These are phyloP conservation scores for Saturnispora mendoncae DNA, from an alignment of 805 yeast species.

Conservation along the genomic window DNA sequence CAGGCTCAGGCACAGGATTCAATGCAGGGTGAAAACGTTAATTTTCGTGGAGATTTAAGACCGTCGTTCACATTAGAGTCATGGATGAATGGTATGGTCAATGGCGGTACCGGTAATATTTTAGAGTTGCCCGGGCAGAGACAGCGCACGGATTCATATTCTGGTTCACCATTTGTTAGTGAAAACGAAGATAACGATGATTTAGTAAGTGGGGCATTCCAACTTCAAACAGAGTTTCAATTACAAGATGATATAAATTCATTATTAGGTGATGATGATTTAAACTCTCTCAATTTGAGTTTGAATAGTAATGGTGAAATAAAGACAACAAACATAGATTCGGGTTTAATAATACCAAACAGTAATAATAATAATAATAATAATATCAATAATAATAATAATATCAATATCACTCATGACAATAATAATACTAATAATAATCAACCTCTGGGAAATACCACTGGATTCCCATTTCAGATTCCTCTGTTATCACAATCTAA, in stretches of 20 bases:
- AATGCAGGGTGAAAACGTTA: neutral
- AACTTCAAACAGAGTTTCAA: neutral
- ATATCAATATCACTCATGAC: neutral
- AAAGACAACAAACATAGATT: too few species aligned
- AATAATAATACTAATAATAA: neutral
- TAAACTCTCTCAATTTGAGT: neutral
- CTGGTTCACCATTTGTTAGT: constrained; percentile 6
- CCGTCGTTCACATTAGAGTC: constrained; percentile 4
- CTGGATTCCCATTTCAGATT: constrained; percentile 2
- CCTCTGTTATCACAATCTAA: constrained; percentile 3
- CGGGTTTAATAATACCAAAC: too few species aligned
- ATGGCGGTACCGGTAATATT: neutral
- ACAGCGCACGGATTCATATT: too few species aligned
- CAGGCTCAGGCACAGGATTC: neutral
- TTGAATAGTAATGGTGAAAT: neutral
- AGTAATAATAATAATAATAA: too few species aligned
- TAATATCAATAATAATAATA: neutral
- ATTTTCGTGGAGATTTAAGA: neutral
- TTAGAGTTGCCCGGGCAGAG: too few species aligned
- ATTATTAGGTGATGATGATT: constrained; percentile 5
- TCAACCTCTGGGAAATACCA: too few species aligned
- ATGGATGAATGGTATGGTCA: constrained; percentile 4
- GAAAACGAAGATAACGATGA: constrained; percentile 5
- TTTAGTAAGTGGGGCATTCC: neutral
- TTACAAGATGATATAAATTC: constrained; percentile 1